Percentiles rank a stretch among this genome's conserved stretches.
Conservation (phyloP, 2,329 filamentous ascomycete species). For the Sporothrix variecibatus region DNA sequence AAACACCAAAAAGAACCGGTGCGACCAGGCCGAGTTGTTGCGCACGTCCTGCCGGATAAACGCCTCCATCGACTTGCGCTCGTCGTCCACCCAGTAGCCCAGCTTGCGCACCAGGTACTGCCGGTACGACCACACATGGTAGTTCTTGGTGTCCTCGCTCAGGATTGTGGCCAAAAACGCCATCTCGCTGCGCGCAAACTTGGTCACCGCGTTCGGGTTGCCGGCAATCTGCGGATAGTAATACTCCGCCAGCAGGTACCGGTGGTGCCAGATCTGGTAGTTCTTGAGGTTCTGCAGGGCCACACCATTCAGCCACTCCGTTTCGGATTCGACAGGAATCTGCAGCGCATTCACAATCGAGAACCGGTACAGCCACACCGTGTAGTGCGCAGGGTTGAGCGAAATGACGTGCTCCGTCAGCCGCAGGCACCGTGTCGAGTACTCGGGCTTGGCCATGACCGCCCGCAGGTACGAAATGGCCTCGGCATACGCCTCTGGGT, state of each 20-base stretch:
- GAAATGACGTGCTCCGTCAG: conserved; percentile 88
- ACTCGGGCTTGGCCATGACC: conserved; percentile 86
- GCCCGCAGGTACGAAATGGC: conserved; percentile 92
- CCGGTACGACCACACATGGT: conserved; percentile 96
- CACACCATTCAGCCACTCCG: conserved; percentile 82
- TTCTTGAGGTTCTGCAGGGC: conserved; percentile 89
- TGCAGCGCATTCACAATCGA: conserved; percentile 70
- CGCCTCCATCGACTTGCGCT: conserved; percentile 70
- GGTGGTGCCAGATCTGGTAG: conserved; percentile 94
- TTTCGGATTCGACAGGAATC: conserved; percentile 68
- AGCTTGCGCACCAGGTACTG: conserved; percentile 68
- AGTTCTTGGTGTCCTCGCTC: conserved; percentile 87
- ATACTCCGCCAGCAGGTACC: conserved; percentile 64
- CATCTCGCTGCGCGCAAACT: conserved; percentile 66
- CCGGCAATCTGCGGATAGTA: conserved; percentile 61
- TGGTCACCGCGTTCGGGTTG: conserved; percentile 57
- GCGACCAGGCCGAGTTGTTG: conserved; percentile 98
- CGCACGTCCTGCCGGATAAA: conserved; percentile 79
- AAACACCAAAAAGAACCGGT: conserved; percentile 93
- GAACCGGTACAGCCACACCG: conserved; percentile 95
- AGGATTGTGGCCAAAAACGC: conserved; percentile 81
- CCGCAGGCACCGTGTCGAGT: conserved; percentile 72
- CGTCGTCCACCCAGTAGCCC: conserved; percentile 64
- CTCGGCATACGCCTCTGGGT: conserved; percentile 85
- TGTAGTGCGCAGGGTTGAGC: conserved; percentile 97